Evolutionary conservation across 2,329 filamentous ascomycete genomes (phyloP).

Genomic region (Scedosporium aurantiacum): DNA sequence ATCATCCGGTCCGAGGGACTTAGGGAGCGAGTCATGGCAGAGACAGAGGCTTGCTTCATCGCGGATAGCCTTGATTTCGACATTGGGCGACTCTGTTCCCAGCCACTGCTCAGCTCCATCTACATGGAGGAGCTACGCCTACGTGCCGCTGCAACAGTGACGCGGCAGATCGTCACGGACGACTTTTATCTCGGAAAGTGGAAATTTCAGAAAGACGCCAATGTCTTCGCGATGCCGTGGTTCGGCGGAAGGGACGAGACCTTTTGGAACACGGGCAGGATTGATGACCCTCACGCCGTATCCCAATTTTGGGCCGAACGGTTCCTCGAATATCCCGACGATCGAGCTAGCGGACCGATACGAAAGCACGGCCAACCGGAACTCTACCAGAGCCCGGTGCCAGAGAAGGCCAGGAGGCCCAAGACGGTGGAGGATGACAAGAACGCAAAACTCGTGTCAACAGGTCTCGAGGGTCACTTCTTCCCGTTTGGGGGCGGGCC

Average conservation of each 20-base stretch:
- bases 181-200: slow-evolving; percentile 4
- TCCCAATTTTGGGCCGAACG: slow-evolving; percentile 12
- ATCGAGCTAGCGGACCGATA: slow-evolving; percentile 10
- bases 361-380: neutral
- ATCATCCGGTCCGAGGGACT: slow-evolving; percentile 15
- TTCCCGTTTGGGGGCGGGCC: slow-evolving; percentile 19
- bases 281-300: slow-evolving; percentile 1
- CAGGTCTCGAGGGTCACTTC: slow-evolving; percentile 7
- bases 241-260: slow-evolving; percentile 6
- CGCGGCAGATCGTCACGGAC: slow-evolving; percentile 12
- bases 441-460: slow-evolving; percentile 7
- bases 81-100: slow-evolving; percentile 10
- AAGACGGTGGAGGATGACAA: slow-evolving; percentile 5
- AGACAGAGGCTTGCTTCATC: slow-evolving; percentile 10
- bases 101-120: slow-evolving; percentile 17
- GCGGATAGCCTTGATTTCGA: slow-evolving; percentile 11
- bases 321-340: slow-evolving; percentile 10
- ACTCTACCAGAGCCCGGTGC: neutral
- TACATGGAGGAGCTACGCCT: slow-evolving; percentile 17
- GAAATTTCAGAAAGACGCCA: neutral
- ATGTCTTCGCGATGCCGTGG: neutral
- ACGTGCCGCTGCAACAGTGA: slow-evolving; percentile 15
- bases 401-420: neutral
- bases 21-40: slow-evolving; percentile 12
- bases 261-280: slow-evolving; percentile 8